Percentiles rank a stretch among this genome's conserved stretches.
These are phyloP conservation scores for Nicotiana tabacum DNA, from an alignment of 257 asterid genomes.

Conservation along the genomic window DNA sequence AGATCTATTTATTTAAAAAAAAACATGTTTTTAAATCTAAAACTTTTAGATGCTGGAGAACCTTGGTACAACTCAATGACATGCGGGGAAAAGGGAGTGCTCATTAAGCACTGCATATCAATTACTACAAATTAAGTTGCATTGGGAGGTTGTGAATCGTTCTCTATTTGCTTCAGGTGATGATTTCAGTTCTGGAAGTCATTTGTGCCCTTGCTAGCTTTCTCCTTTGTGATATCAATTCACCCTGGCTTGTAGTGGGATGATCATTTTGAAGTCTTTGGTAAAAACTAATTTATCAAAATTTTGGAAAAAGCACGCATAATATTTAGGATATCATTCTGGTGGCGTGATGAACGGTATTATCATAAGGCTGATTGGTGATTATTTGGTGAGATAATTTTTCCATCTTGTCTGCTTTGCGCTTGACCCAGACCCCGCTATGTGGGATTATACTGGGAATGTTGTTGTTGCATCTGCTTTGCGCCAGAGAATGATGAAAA, in stretches of 20 bases:
- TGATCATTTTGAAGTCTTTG: neutral
- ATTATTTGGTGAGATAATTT: neutral
- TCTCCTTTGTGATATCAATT: neutral
- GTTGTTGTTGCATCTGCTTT: neutral
- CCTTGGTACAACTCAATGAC: neutral
- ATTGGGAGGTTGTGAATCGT: neutral
- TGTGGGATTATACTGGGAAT: too few relatives aligned
- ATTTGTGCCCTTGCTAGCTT: neutral
- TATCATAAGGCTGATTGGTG: neutral
- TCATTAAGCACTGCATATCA: neutral
- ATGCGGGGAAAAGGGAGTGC: neutral
- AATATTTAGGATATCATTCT: neutral
- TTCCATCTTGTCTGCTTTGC: neutral
- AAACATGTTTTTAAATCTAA: neutral
- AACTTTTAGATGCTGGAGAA: neutral
- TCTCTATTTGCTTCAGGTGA: neutral
- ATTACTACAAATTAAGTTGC: neutral
- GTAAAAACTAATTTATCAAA: neutral
- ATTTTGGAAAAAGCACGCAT: neutral
- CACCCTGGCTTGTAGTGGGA: conserved; percentile 6
- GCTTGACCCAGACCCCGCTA: neutral
- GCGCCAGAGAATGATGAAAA: neutral
- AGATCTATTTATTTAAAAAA: neutral
- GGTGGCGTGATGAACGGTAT: neutral
- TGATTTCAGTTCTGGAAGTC: neutral